These are phyloP conservation scores for Lyophyllum decastes DNA, from an alignment of 768 basidiomycete genomes.

Conservation along the genomic window DNA sequence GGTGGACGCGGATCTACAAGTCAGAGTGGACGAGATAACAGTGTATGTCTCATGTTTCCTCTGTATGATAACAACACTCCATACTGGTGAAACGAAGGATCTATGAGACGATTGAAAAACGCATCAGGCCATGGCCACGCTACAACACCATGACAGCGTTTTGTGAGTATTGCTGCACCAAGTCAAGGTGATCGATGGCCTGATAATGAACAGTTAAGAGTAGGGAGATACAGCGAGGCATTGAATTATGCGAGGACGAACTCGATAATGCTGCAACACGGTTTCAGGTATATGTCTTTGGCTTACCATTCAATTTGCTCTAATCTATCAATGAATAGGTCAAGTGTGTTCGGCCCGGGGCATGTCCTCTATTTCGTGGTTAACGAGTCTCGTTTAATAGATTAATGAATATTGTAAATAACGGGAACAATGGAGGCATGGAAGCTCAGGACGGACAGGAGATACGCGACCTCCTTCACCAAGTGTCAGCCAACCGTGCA, in stretches of 20 bases:
- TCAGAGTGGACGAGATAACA: constrained; percentile 43
- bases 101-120: constrained; percentile 37
- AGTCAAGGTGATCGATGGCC: neutral
- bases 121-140: constrained; percentile 38
- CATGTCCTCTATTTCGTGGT: no score
- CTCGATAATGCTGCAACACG: constrained; percentile 41
- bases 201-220: constrained; percentile 38
- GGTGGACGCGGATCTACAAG: constrained; percentile 40
- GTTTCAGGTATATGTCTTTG: constrained; percentile 39
- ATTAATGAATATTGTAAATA: no score
- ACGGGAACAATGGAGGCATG: no score
- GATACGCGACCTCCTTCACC: constrained; percentile 38
- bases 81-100: constrained; percentile 31
- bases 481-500: constrained; percentile 34
- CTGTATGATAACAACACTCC: neutral
- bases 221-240: constrained; percentile 44
- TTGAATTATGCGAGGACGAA: constrained; percentile 44
- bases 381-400: no score
- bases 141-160: constrained; percentile 39
- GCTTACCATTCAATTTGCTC: neutral
- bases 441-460: no score
- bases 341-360: no score
- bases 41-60: constrained; percentile 31
- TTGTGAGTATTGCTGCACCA: no score
- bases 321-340: constrained; percentile 18